Conservation (phyloP, 1,284 basidiomycete genomes). For the Leccinum fuscescens region DNA sequence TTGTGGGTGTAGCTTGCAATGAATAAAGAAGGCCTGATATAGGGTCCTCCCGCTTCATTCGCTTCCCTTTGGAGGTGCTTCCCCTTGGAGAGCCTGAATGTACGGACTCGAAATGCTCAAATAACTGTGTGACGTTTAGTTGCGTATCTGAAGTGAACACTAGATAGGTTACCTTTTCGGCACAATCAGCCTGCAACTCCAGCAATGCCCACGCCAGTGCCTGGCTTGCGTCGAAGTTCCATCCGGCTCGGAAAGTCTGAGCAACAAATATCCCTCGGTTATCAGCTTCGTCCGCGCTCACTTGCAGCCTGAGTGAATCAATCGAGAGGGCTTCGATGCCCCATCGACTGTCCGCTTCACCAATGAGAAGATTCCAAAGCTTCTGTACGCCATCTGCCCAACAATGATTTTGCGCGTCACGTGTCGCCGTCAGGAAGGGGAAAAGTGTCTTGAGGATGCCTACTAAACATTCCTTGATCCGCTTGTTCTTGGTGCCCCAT, state of each 20-base stretch:
- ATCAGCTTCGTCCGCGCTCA: constrained; percentile 18
- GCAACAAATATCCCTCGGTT: constrained; percentile 50
- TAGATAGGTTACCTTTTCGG: constrained; percentile 52
- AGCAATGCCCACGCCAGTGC: constrained; percentile 80
- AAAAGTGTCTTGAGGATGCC: constrained; percentile 68
- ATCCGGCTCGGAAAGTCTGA: constrained; percentile 67
- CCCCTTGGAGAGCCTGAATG: constrained; percentile 35
- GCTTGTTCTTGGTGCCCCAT: constrained; percentile 75
- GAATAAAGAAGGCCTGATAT: constrained; percentile 55
- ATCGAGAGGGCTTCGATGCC: constrained; percentile 62
- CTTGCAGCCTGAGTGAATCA: constrained; percentile 59
- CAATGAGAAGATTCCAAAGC: constrained; percentile 54
- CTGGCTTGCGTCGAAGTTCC: constrained; percentile 67
- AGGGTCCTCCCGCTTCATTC: constrained; percentile 55
- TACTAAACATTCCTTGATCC: constrained; percentile 66
- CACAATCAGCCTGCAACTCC: constrained; percentile 83
- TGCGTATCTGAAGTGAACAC: neutral
- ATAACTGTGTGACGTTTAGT: constrained; percentile 47
- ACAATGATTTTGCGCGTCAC: constrained; percentile 16
- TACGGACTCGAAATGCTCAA: constrained; percentile 57
- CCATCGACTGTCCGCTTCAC: constrained; percentile 64
- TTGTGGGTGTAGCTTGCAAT: constrained; percentile 39
- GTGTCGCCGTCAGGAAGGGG: constrained; percentile 57
- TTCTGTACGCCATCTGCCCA: constrained; percentile 46
- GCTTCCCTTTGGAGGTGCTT: constrained; percentile 42